Conservation (phyloP, 768 basidiomycete species). For the Russula sp. region DNA sequence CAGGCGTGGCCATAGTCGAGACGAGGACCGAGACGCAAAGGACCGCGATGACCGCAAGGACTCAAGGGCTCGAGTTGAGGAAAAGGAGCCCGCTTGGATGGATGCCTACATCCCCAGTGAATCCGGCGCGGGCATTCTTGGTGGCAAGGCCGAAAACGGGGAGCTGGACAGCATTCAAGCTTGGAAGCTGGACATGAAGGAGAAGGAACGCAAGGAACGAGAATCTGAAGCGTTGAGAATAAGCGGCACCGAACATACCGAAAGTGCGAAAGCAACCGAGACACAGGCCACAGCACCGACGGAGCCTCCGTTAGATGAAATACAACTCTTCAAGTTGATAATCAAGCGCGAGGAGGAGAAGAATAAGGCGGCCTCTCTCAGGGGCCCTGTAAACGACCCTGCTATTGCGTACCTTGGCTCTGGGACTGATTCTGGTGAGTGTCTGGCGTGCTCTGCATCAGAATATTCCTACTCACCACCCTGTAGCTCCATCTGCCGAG, state of each 20-base stretch:
- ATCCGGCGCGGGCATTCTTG: constrained; percentile 54
- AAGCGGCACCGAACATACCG: constrained; percentile 22
- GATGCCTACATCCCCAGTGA: constrained; percentile 72
- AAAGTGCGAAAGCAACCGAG: constrained; percentile 22
- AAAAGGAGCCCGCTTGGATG: constrained; percentile 93
- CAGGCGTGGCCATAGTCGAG: constrained; percentile 47
- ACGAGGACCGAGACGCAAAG: constrained; percentile 38
- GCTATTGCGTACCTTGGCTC: constrained; percentile 12
- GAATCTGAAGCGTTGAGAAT: constrained; percentile 25
- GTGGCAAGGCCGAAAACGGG: constrained; percentile 52
- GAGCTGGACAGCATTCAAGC: constrained; percentile 81
- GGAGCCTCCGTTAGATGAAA: constrained; percentile 61
- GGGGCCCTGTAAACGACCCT: constrained; percentile 4
- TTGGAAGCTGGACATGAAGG: constrained; percentile 81
- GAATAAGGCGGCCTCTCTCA: constrained; percentile 31
- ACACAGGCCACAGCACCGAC: constrained; percentile 20
- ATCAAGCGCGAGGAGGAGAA: constrained; percentile 73
- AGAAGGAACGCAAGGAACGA: constrained; percentile 59
- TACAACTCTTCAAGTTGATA: constrained; percentile 74
- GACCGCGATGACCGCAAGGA: constrained; percentile 45
- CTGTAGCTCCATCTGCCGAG: constrained; percentile 3
- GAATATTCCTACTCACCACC: background rate
- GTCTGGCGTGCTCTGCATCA: background rate
- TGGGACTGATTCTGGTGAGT: constrained; percentile 19
- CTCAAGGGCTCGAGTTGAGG: constrained; percentile 52